These are phyloP conservation scores for Candida berthetii DNA, from an alignment of 805 yeast genomes.

Conservation along the genomic window DNA sequence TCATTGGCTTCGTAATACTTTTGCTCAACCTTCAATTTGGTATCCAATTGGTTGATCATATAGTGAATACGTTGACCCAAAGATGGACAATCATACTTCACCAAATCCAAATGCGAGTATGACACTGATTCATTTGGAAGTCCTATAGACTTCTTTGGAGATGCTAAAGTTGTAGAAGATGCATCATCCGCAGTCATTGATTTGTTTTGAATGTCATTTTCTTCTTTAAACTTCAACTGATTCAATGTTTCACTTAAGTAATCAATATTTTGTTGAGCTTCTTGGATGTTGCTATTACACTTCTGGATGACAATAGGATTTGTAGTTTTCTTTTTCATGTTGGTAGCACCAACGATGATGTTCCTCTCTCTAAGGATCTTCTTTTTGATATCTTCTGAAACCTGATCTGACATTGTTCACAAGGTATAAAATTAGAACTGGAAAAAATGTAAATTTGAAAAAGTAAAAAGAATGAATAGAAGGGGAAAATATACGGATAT, in stretches of 20 bases:
- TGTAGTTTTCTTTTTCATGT: slow-evolving; percentile 69
- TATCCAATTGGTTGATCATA: slow-evolving; percentile 92
- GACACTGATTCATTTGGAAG: slow-evolving; percentile 22
- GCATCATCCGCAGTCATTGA: slow-evolving; percentile 1
- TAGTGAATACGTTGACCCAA: slow-evolving; percentile 91
- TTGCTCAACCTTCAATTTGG: slow-evolving; percentile 88
- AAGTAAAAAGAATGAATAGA: neutral
- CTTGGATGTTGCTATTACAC: slow-evolving; percentile 86
- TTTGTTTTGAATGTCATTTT: neutral
- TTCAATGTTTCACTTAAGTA: slow-evolving; percentile 75
- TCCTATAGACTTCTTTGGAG: slow-evolving; percentile 31
- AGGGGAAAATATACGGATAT: neutral
- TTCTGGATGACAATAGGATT: slow-evolving; percentile 83
- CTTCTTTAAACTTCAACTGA: slow-evolving; percentile 36
- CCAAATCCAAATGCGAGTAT: slow-evolving; percentile 69
- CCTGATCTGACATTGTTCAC: slow-evolving; percentile 29
- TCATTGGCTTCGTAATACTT: slow-evolving; percentile 92
- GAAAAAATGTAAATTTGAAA: neutral
- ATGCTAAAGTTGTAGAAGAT: slow-evolving; percentile 4
- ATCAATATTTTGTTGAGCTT: slow-evolving; percentile 86
- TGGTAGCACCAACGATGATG: slow-evolving; percentile 82
- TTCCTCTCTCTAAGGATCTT: slow-evolving; percentile 87
- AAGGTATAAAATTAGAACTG: neutral
- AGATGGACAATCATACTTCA: slow-evolving; percentile 91
- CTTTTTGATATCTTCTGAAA: slow-evolving; percentile 61